phyloP scores from a whole-genome alignment of 768 basidiomycete species.

The Lentinus brumalis region DNA sequence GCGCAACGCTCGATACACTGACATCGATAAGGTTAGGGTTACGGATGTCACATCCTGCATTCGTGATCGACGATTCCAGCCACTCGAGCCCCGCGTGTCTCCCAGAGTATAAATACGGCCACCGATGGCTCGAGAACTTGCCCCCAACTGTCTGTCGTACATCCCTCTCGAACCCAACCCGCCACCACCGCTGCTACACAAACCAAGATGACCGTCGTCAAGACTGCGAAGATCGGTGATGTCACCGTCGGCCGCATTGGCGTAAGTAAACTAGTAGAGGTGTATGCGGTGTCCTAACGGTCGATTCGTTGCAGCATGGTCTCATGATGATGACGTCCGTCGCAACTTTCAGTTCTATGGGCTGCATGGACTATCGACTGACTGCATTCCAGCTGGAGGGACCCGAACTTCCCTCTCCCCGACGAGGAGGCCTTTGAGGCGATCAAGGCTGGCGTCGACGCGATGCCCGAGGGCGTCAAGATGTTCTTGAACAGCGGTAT shows the following conservation, averaged over 20 bases:
- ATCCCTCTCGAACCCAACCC: neutral
- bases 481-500: conserved; percentile 54
- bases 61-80: neutral
- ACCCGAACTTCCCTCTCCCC: conserved; percentile 38
- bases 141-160: neutral
- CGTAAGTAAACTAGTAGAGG: conserved; percentile 29
- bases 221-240: conserved; percentile 37
- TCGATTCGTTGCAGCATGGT: conserved; percentile 39
- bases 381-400: conserved; percentile 33
- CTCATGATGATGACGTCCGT: conserved; percentile 61
- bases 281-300: neutral
- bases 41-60: neutral
- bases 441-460: conserved; percentile 54
- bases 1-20: neutral
- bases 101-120: neutral
- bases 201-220: conserved; percentile 30
- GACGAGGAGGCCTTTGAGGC: conserved; percentile 65
- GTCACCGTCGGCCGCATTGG: conserved; percentile 41
- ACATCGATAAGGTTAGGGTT: neutral
- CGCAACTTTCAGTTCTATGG: neutral
- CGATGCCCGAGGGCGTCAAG: conserved; percentile 45
- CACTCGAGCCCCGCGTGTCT: neutral
- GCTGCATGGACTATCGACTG: neutral
- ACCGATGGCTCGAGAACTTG: neutral
- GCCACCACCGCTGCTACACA: neutral